Base-by-base conservation (phyloP, 345 rosid genomes). In the Turritis glabra region DNA sequence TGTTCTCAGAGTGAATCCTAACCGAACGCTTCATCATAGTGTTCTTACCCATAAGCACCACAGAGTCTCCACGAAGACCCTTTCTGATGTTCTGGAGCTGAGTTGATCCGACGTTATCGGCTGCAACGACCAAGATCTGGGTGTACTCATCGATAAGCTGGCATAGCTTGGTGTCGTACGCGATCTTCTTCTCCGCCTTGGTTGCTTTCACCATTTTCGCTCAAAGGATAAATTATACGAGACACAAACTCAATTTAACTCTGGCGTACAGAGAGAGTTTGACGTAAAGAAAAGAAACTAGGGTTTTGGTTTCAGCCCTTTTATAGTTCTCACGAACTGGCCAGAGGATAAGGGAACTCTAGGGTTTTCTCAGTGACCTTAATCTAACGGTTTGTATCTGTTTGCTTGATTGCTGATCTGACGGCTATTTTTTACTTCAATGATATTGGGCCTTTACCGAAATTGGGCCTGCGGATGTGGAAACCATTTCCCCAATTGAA, bases 11-110 rank as follows among this genome's bases (percentile, higher is more conserved):
- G 62, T 89, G 94, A 7, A 90, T 69, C 80, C 84, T 84, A 69
- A 89, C 73, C 14, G 94, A 76, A 76, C 94, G 84, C 76, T 89
- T 90, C 90, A 89, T 91, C 97, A 87, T 87, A 25, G 97, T 89
- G 69, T 91, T 91, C 81, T 89, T 89, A 0, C 94, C 90, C 97
- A 89, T 82, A 17, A 89, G 85, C 6, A 89, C 80, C 2, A 88
- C 50, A 1, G 94, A 87, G 58, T 90, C 83, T 3, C 92, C 97
- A 35, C 94, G 80, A 58, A 87, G 80, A 51, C 92, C 94, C 26
- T 50, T 61, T 61, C 92, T 80, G 69, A 91, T 89, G 76, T 44
- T 85, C 82, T 86, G 92, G 8, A 89, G 73, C 85, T 91, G 95
- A 19, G 69, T 91, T 8, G 97, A 91, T 3, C 97, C 95, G 0